Evolutionary conservation across 2,329 filamentous ascomycete genomes (phyloP).

Genomic region (Hypoxylon sp.): DNA sequence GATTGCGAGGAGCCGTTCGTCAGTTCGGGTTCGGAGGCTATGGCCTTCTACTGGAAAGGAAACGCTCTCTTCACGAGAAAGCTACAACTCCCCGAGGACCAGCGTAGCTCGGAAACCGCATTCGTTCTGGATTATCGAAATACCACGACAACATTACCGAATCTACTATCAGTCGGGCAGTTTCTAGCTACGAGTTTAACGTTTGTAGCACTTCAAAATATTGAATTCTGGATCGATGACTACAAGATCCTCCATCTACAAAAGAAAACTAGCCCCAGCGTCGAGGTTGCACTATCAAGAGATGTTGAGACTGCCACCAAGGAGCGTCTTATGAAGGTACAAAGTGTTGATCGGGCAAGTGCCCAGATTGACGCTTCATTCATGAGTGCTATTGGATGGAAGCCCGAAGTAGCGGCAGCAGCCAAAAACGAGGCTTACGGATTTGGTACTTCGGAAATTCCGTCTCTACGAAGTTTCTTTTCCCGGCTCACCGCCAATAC

Average conservation of each 20-base stretch:
- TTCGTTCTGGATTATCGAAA: constrained; percentile 97
- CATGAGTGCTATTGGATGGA: constrained; percentile 91
- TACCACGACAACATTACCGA: constrained; percentile 86
- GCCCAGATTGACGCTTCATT: constrained; percentile 93
- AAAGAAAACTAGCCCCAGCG: constrained; percentile 88
- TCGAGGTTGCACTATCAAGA: constrained; percentile 78
- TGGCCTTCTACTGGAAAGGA: constrained; percentile 99
- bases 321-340: constrained; percentile 90
- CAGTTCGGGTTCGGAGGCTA: constrained; percentile 90
- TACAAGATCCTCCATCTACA: constrained; percentile 82
- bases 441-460: constrained; percentile 64
- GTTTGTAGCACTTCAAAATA: constrained; percentile 88
- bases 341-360: constrained; percentile 84
- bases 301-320: constrained; percentile 87
- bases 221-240: constrained; percentile 93
- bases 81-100: constrained; percentile 77
- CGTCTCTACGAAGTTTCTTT: constrained; percentile 84
- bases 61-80: constrained; percentile 95
- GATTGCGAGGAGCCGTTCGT: constrained; percentile 99
- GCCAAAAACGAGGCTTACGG: constrained; percentile 67
- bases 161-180: constrained; percentile 87
- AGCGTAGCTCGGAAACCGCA: constrained; percentile 81
- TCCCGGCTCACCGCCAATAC: constrained; percentile 76
- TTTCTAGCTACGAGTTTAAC: constrained; percentile 96
- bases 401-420: constrained; percentile 65